Evolutionary conservation across 495 filamentous ascomycete genomes (phyloP).

Genomic region (Hypoxylon intermedium): DNA sequence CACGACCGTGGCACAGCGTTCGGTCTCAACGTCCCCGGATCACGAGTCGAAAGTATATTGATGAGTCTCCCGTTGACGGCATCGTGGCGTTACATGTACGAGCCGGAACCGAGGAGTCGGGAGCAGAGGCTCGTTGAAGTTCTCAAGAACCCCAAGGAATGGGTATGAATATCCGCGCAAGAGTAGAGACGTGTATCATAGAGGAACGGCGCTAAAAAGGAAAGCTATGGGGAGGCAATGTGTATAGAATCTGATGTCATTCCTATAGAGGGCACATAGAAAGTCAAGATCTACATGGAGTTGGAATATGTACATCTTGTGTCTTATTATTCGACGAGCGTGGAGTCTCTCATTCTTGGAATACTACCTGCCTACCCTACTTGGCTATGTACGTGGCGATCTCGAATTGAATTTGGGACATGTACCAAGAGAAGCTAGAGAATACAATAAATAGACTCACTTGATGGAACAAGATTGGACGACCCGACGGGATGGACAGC

Average conservation of each 20-base stretch:
- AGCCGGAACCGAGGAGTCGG: slow-evolving; percentile 72
- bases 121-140: slow-evolving; percentile 83
- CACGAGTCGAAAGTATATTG: slow-evolving; percentile 92
- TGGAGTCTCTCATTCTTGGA: no score
- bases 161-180: slow-evolving; percentile 66
- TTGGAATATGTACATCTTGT: no score
- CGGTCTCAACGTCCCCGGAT: slow-evolving; percentile 89
- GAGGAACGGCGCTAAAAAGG: slow-evolving; percentile 14
- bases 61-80: slow-evolving; percentile 97
- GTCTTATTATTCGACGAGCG: no score
- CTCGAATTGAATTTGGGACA: no score
- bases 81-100: slow-evolving; percentile 94
- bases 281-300: not conserved
- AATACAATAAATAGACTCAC: not conserved
- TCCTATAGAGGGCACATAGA: not conserved
- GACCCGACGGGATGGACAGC: slow-evolving; percentile 26
- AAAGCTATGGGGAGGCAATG: slow-evolving; percentile 4
- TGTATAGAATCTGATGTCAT: slow-evolving; percentile 11
- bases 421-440: no score
- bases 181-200: slow-evolving; percentile 5
- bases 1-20: slow-evolving; percentile 97
- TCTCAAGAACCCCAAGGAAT: slow-evolving; percentile 83
- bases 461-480: not conserved
- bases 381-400: no score
- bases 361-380: no score